Base-by-base conservation (phyloP, 305 asterid genomes). In the Fraxinus floribunda region DNA sequence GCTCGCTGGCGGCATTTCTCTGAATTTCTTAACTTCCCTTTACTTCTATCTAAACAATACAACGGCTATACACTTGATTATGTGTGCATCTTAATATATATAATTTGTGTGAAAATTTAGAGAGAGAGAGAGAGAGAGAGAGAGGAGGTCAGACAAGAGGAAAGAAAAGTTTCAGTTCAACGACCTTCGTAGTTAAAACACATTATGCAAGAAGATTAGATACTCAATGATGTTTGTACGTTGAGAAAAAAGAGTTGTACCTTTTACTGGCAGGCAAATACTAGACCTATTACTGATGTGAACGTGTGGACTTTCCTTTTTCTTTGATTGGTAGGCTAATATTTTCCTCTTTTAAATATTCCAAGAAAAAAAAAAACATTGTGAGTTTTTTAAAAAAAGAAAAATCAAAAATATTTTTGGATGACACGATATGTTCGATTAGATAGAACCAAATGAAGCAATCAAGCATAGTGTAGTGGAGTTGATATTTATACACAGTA, bases 141-240 rank as follows among this genome's bases (percentile, higher is more conserved):
- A 32, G 35, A 87, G 41, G 79, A 11, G 13, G 20, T 30, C 60
- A 76, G 38, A 38, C 15, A 38, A 38, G 52, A 22, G 29, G 78
- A 75, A 30, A 76, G 36, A 81, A 83, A 78, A 87, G 79, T 78
- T 85, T 60, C 75, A 82, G 84, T 84, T 79, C 20, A 46, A 16
- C 22, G 34, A 30, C 11, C 29, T 81, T 78, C 62, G 76, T 29
- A 1, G 24, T 66, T 62, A 34, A 34, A 16, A 26, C 7, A 11
- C 71, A 52, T 11, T 4, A 13, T 8, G 13, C 24, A 44, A 6
- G 2, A 9, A 24, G 10, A 18, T 11, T 39, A 22, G 24, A 29
- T 1, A 16, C 1, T 3, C 16, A 70, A 20, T 18, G 32, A 18
- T 60, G 84, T 55, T 79, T 82, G 87, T 84, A 84, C 89, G 0